phyloP scores from a whole-genome alignment of 2,329 filamentous ascomycete genomes.

The Parasarocladium wereldwijsianum region DNA sequence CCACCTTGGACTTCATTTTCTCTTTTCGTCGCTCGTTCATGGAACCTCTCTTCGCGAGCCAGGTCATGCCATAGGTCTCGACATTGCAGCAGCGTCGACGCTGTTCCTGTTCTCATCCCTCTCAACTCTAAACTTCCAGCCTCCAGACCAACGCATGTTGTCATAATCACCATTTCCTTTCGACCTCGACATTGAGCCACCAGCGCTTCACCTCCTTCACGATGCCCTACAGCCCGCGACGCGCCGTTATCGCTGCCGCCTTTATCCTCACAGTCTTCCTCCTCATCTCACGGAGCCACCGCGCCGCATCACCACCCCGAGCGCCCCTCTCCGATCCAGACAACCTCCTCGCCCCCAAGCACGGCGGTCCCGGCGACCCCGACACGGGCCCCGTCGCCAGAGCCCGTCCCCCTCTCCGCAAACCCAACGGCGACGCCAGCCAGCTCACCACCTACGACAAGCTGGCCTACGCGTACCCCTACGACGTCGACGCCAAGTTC shows the following conservation, averaged over 20 bases:
- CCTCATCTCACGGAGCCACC: slow-evolving; percentile 49
- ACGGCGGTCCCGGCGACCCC: slow-evolving; percentile 3
- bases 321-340: slow-evolving; percentile 1
- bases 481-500: slow-evolving; percentile 77
- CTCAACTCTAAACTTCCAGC: too few relatives aligned
- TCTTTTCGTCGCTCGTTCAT: too few relatives aligned
- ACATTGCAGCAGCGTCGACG: too few relatives aligned
- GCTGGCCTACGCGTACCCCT: slow-evolving; percentile 85
- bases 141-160: too few relatives aligned
- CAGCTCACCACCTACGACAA: slow-evolving; percentile 63
- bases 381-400: slow-evolving; percentile 1
- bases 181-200: too few relatives aligned
- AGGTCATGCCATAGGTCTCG: too few relatives aligned
- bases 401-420: slow-evolving; percentile 25
- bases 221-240: slow-evolving; percentile 72
- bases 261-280: slow-evolving; percentile 56
- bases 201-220: too few relatives aligned
- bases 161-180: too few relatives aligned
- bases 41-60: too few relatives aligned
- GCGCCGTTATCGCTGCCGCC: slow-evolving; percentile 57
- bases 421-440: slow-evolving; percentile 54
- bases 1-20: too few relatives aligned
- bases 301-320: slow-evolving; percentile 9
- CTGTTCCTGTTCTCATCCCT: too few relatives aligned
- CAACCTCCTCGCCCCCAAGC: slow-evolving; percentile 2